Base-by-base conservation (phyloP, 2,329 filamentous ascomycete species). In the Ambrosiella xylebori region DNA sequence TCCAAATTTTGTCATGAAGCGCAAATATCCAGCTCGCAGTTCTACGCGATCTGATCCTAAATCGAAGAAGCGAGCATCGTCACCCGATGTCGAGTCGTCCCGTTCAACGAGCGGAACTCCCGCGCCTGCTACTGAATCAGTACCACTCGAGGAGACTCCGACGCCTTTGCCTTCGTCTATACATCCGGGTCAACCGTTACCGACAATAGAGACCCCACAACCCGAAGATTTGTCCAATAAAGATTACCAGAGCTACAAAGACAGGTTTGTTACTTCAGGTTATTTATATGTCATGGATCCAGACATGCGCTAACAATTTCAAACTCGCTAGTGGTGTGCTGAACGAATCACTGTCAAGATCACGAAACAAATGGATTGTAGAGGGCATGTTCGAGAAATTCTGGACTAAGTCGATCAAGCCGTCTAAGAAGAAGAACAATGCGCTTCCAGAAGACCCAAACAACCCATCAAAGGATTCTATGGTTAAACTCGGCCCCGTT, bases 361-460 rank as follows among this genome's bases (percentile, higher is more conserved):
- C 87, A 65, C 82, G 85, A 60, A 76, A 82, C 59, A 80, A 78
- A 76, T 89, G 85, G 85, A 77, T 85, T 27, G 77, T 74, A 65
- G 81, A 85, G 63, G 83, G 84, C 37, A 76, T 88, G 53, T 87
- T 89, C 64, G 82, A 88, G 64, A 85, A 81, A 65, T 88, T 85
- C 68, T 89, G 85, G 85, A 78, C 81, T 7, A 88, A 88, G 66
- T 84, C 85, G 2, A 78, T 81, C 7, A 88, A 88, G 66, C 73
- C 73, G 47, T 68, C 71, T 59, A 85, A 84, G 69, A 78, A 79
- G 62, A 86, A 84, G 67, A 81, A 82, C 49, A 77, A 79, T 2
- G 59, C 53, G 37, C 68, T 81, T 27, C 76, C 77, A 57, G 82
- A 84, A 64, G 79, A 82, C 56, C 73, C 77, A 5, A 80, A 81